Base-by-base conservation (phyloP, 2,329 filamentous ascomycete species). In the Pseudogymnoascus sp. region DNA sequence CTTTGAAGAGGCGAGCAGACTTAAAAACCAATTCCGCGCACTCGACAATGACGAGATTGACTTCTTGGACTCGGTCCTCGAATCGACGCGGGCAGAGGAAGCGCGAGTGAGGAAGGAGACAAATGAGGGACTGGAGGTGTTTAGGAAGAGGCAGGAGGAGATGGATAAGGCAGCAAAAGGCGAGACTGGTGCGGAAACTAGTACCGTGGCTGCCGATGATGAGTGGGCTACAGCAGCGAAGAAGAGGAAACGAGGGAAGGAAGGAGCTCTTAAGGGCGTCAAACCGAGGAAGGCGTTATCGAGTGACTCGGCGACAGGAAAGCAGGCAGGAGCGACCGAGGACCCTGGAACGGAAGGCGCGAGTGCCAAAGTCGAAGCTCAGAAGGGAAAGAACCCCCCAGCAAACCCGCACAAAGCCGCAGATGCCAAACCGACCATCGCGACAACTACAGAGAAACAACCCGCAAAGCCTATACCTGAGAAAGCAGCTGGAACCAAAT, bases 31-130 rank as follows among this genome's bases (percentile, higher is more conserved):
- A 75, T 92, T 91, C 71, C 83, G 86, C 38, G 79, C 87, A 2
- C 79, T 94, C 30, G 87, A 93, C 70, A 88, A 91, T 63, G 88
- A 91, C 70, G 90, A 93, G 75, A 79, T 88, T 58, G 88, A 88
- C 18, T 93, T 91, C 66, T 75, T 94, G 58, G 84, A 87, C 53
- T 81, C 80, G 50, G 78, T 88, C 38, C 68, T 76, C 57, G 78
- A 77, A 59, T 74, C 75, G 60, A 76, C 77, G 69, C 72, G 78
- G 36, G 73, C 70, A 4, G 83, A 83, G 66, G 84, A 86, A 70
- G 81, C 82, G 63, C 71, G 76, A 47, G 73, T 80, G 58, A 75
- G 76, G 65, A 73, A 74, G 28, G 84, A 87, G 75, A 81, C 79
- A 38, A 81, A 84, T 67, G 79, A 82, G 22, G 78, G 82, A 5